Evolutionary conservation across 805 yeast species (phyloP).

Genomic region (Alloascoidea hylecoeti): DNA sequence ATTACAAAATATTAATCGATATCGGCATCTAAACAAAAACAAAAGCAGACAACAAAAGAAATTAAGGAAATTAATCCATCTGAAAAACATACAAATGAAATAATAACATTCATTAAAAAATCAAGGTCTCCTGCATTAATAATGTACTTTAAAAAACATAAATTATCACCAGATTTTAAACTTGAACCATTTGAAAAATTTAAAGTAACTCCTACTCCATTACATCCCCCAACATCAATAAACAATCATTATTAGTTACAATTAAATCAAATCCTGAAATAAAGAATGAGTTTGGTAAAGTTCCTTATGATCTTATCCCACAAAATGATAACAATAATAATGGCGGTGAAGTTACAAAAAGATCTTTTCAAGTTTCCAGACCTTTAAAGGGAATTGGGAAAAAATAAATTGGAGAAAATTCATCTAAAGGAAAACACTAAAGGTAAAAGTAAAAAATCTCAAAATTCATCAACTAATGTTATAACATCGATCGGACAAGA

Average conservation of each 20-base stretch:
- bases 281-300: slow-evolving; percentile 35
- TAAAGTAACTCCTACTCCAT: slow-evolving; percentile 48
- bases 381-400: slow-evolving; percentile 28
- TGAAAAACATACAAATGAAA: slow-evolving; percentile 42
- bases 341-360: too few relatives aligned
- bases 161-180: slow-evolving; percentile 33
- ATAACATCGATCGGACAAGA: slow-evolving; percentile 13
- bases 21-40: slow-evolving; percentile 16
- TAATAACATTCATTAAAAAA: slow-evolving; percentile 46
- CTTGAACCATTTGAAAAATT: slow-evolving; percentile 43
- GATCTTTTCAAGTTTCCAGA: slow-evolving; percentile 59
- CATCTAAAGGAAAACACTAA: slow-evolving; percentile 10
- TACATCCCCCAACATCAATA: slow-evolving; percentile 65
- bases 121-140: slow-evolving; percentile 67
- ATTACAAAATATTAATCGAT: slow-evolving; percentile 6
- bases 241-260: slow-evolving; percentile 43
- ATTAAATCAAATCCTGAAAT: slow-evolving; percentile 61
- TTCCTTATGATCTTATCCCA: slow-evolving; percentile 55
- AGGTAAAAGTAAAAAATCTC: slow-evolving; percentile 8
- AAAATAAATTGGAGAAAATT: slow-evolving; percentile 12
- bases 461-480: slow-evolving; percentile 2
- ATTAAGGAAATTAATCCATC: too few relatives aligned
- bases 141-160: slow-evolving; percentile 43
- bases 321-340: slow-evolving; percentile 20
- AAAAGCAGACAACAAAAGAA: too few relatives aligned